Conservation (phyloP, 148 eudicot species). For the Oxyria digyna region DNA sequence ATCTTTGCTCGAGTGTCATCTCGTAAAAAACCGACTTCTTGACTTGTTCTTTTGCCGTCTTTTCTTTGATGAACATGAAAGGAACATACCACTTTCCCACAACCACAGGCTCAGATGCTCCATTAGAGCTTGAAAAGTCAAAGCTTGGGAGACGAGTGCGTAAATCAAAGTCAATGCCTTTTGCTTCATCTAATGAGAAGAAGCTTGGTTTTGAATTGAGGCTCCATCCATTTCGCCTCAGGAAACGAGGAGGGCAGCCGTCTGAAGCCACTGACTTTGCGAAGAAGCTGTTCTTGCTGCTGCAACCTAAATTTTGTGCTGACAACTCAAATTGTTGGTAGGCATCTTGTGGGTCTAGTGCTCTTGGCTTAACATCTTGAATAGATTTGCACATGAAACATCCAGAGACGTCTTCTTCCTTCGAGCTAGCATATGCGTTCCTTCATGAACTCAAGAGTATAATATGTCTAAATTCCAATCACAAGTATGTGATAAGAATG, state of each 20-base stretch:
- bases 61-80: slow-evolving; percentile 60
- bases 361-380: slow-evolving; percentile 37
- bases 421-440: slow-evolving; percentile 20
- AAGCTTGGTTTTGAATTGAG: slow-evolving; percentile 18
- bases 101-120: slow-evolving; percentile 19
- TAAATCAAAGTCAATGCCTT: slow-evolving; percentile 38
- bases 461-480: background rate
- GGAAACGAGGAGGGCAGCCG: slow-evolving; percentile 42
- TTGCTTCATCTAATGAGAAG: slow-evolving; percentile 36
- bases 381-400: slow-evolving; percentile 27
- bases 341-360: slow-evolving; percentile 36
- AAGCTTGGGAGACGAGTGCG: slow-evolving; percentile 42
- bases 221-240: slow-evolving; percentile 37
- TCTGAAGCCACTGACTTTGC: slow-evolving; percentile 47
- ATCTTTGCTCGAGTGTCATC: slow-evolving; percentile 57
- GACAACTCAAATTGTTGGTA: slow-evolving; percentile 60
- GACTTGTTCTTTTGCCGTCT: slow-evolving; percentile 27
- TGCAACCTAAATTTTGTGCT: slow-evolving; percentile 11
- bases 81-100: slow-evolving; percentile 85
- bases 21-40: slow-evolving; percentile 40
- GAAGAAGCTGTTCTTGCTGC: slow-evolving; percentile 7
- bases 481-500: background rate
- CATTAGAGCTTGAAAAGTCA: slow-evolving; percentile 16
- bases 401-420: slow-evolving; percentile 35
- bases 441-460: background rate